Base-by-base conservation (phyloP, 768 basidiomycete genomes). In the Termitomyces sp. region DNA sequence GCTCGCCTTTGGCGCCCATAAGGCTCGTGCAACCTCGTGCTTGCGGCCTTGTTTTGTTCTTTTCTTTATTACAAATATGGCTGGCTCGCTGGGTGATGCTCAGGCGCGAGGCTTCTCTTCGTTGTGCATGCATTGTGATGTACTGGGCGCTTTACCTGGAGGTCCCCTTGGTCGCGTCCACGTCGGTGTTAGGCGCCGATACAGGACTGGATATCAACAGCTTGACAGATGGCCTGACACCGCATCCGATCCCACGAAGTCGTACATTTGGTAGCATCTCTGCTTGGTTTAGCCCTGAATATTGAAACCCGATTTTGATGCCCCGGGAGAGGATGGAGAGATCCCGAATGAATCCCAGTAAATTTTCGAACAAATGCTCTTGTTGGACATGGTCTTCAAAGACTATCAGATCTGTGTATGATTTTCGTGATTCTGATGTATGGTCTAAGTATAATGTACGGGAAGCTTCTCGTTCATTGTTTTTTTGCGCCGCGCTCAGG, bases 141-240 rank as follows among this genome's bases (percentile, higher is more conserved):
- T 66, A 0, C 72, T 65, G 84, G n/a, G 83, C 4, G 61, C 72
- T 1, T 59, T 83, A 47, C 71, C 80, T 52, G 86, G 64, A 54
- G 5, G 79, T 88, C 18, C 85, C 87, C 61, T 64, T 64, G 22
- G 64, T 14, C 34, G 16, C 14, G 34, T 36, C 14, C 14, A 36
- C 75, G 29, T 76, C 84, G 9, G 67, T 88, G 0, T 66, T 88
- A 10, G 76, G 82, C 5, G 79, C 84, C 86, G 0, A 31, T 32
- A 2, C 29, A 29, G 29, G 29, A 29, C 6, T 3, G 29, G 29
- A 29, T 29, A 46, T 46, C 20, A 26, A 29, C n/a, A n/a, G 42
- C 2, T 14, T 43, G 43, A 31, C 13, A 80, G 86, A 66, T 85
- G 72, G 73, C 73, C 79, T 24, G 75, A 75, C 57, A 2, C 71